A percentile compares a stretch with the other conserved stretches of the same genome.
phyloP scores from a whole-genome alignment of 1,139 yeast species.

The Lodderomyces orthopsilosis region DNA sequence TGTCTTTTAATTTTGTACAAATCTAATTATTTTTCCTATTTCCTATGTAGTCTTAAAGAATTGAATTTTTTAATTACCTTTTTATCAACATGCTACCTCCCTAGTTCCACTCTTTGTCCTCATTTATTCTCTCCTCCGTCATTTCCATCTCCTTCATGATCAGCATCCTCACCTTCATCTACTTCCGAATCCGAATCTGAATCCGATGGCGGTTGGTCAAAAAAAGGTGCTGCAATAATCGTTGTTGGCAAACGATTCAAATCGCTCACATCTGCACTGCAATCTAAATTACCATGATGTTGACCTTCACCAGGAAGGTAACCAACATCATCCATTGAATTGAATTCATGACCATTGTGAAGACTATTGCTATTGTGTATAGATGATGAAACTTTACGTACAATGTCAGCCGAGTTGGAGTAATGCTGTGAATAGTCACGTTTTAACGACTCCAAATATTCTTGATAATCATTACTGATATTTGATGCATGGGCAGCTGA shows the following conservation, averaged over 20 bases:
- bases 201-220: conserved; percentile 39
- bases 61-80: not conserved
- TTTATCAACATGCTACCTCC: not conserved
- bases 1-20: not conserved
- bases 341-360: not conserved
- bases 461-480: conserved; percentile 18
- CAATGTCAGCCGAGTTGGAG: conserved; percentile 7
- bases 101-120: not conserved
- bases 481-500: conserved; percentile 14
- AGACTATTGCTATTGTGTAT: not conserved
- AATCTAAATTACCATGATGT: conserved; percentile 1
- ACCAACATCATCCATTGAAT: not conserved
- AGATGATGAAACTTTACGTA: conserved; percentile 5
- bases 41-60: not conserved
- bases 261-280: not conserved
- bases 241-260: conserved; percentile 2
- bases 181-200: conserved; percentile 22
- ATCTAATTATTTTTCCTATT: not conserved
- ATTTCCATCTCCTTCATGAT: conserved; percentile 1
- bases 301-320: conserved; percentile 1
- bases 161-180: conserved; percentile 1
- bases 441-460: conserved; percentile 18
- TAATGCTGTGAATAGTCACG: conserved; percentile 15
- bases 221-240: conserved; percentile 40
- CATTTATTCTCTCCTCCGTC: not conserved